phyloP scores from a whole-genome alignment of 2,329 filamentous ascomycete species.

The Pseudohalonectria lignicola region DNA sequence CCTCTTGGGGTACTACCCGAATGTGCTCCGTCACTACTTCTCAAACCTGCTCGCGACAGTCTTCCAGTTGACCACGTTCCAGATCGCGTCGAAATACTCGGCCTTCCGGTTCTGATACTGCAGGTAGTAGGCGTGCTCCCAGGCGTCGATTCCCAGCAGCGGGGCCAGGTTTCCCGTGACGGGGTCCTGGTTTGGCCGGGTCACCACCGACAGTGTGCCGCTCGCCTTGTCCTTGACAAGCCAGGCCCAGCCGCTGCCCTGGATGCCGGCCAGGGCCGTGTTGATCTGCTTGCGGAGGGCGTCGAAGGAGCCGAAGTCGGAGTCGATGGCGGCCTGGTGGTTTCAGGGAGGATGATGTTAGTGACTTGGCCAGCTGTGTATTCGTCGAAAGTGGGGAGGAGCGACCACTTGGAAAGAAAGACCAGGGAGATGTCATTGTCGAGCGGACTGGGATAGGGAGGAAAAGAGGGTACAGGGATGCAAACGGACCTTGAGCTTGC shows the following conservation, averaged over 20 bases:
- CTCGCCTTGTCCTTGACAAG: constrained; percentile 60
- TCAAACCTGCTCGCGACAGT: constrained; percentile 70
- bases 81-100: constrained; percentile 87
- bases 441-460: neutral
- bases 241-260: constrained; percentile 89
- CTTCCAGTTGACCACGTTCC: constrained; percentile 96
- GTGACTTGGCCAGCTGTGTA: neutral
- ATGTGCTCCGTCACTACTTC: too few relatives aligned
- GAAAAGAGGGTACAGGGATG: constrained; percentile 32
- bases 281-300: constrained; percentile 57
- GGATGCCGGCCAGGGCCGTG: constrained; percentile 59
- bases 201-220: constrained; percentile 52
- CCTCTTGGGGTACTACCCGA: too few relatives aligned
- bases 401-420: neutral
- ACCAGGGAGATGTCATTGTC: neutral
- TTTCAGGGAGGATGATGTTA: neutral
- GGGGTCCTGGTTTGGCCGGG: constrained; percentile 80
- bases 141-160: constrained; percentile 82
- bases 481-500: constrained; percentile 43
- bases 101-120: constrained; percentile 97
- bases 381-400: too few relatives aligned
- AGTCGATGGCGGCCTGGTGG: constrained; percentile 42
- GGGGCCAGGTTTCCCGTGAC: constrained; percentile 75
- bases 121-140: constrained; percentile 94
- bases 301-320: constrained; percentile 57